phyloP scores from a whole-genome alignment of 2,329 filamentous ascomycete genomes.

The Fusarium sp. region DNA sequence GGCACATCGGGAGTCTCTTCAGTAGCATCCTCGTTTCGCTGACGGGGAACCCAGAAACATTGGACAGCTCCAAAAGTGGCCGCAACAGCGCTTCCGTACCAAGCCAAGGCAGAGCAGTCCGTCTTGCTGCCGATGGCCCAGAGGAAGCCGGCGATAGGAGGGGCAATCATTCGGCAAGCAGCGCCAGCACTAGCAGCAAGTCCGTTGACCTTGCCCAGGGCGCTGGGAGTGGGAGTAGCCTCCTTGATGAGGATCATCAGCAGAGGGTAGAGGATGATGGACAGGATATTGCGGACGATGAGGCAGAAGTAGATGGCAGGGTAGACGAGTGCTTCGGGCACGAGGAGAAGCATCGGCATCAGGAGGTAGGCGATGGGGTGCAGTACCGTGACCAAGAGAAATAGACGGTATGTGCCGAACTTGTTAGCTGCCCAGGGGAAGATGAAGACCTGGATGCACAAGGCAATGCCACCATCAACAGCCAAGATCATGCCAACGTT shows the following conservation, averaged over 20 bases:
- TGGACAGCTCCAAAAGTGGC: constrained; percentile 72
- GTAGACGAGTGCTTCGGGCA: constrained; percentile 67
- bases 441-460: constrained; percentile 72
- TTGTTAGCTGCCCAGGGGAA: constrained; percentile 73
- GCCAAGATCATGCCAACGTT: constrained; percentile 75
- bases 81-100: constrained; percentile 73
- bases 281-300: constrained; percentile 72
- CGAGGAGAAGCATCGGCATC: constrained; percentile 71
- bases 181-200: constrained; percentile 77
- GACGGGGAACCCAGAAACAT: constrained; percentile 68
- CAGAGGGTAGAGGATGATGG: constrained; percentile 76
- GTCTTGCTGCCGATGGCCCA: constrained; percentile 73
- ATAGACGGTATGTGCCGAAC: constrained; percentile 73
- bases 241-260: constrained; percentile 79
- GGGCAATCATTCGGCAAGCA: constrained; percentile 77
- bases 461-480: constrained; percentile 71
- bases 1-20: constrained; percentile 50
- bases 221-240: constrained; percentile 69
- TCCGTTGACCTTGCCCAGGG: constrained; percentile 77
- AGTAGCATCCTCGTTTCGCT: constrained; percentile 44
- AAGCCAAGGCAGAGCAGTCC: constrained; percentile 74
- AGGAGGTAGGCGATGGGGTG: constrained; percentile 75
- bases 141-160: constrained; percentile 75
- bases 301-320: constrained; percentile 73
- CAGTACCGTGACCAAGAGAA: constrained; percentile 71